Base-by-base conservation (phyloP, 257 asterid genomes). In the Fraxinus quadrangulata region DNA sequence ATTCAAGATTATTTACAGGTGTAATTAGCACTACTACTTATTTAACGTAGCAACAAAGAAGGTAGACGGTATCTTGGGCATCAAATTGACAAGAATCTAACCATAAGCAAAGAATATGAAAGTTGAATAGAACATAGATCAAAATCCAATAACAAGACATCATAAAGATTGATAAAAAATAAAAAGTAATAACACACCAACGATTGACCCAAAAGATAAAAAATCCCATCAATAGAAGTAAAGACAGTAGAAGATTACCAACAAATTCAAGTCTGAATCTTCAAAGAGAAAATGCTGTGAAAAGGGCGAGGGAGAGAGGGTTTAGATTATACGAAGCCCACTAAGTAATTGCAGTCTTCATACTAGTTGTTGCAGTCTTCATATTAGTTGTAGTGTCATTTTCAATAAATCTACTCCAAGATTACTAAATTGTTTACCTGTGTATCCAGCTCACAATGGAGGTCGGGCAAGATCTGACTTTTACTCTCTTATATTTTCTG, bases 381-480 rank as follows among this genome's bases (percentile, higher is more conserved):
- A 40, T 40, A 24, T 47, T 4, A 47, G 56, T 14, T 47, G 56
- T 30, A 42, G 24, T 69, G 26, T 65, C 26, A 67, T 28, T 36
- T 13, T 75, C 42, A 30, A 45, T 5, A 69, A 26, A 75, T 21
- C 56, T 6, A 54, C 61, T 37, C 67, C 54, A 79, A 49, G 37
- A 66, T 51, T 63, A 80, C 56, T 61, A 37, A 17, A 24, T 65
- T 54, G 34, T 26, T 54, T 19, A 17, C 24, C 65, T 54, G 65
- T n/a, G 26, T 54, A 19, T 54, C 65, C 5, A 54, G 65, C 11
- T 54, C 65, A 54, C 8, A 54, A n/a, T 54, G 65, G 16, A 21
- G 76, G 13, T 54, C 71, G 49, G 85, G 75, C 85, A 80, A 80
- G 81, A 87, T 87, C 84, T 70, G 76, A 68, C 81, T 73, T 26